phyloP scores from a whole-genome alignment of 2,329 filamentous ascomycete genomes.

The Domatiomyces globalis region DNA sequence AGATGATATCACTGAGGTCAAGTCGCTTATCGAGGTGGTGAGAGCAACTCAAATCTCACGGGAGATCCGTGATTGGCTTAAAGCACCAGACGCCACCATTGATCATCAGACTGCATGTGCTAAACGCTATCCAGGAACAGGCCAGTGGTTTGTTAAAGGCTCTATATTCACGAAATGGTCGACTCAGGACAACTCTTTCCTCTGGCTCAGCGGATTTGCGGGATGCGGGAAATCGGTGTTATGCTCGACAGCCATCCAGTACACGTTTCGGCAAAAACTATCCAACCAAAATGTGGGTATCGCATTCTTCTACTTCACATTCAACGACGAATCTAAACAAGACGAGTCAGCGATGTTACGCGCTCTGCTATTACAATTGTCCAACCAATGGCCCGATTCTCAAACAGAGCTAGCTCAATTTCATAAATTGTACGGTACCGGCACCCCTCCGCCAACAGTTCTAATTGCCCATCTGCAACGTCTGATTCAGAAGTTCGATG shows the following conservation, averaged over 20 bases:
- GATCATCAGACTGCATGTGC: constrained; percentile 23
- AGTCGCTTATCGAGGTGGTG: constrained; percentile 17
- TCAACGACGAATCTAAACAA: constrained; percentile 20
- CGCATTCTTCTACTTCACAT: constrained; percentile 21
- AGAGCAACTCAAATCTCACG: constrained; percentile 6
- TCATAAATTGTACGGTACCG: background rate
- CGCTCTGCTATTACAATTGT: constrained; percentile 20
- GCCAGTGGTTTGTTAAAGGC: constrained; percentile 22
- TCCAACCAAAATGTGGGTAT: constrained; percentile 12
- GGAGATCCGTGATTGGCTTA: constrained; percentile 23
- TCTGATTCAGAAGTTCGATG: constrained; percentile 2
- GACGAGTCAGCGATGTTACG: constrained; percentile 17
- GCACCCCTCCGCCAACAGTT: background rate
- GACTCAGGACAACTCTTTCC: constrained; percentile 16
- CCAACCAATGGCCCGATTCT: too few relatives aligned
- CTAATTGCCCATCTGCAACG: background rate
- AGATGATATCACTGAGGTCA: constrained; percentile 19
- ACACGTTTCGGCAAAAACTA: constrained; percentile 11
- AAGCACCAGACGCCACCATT: constrained; percentile 25
- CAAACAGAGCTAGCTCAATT: constrained; percentile 3
- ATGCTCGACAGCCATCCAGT: constrained; percentile 21
- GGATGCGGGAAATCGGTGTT: constrained; percentile 24
- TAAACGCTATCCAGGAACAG: constrained; percentile 23
- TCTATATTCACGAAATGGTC: constrained; percentile 18
- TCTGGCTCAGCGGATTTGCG: constrained; percentile 22